Conservation (phyloP, 345 rosid species). For the Syzygium aromaticum region DNA sequence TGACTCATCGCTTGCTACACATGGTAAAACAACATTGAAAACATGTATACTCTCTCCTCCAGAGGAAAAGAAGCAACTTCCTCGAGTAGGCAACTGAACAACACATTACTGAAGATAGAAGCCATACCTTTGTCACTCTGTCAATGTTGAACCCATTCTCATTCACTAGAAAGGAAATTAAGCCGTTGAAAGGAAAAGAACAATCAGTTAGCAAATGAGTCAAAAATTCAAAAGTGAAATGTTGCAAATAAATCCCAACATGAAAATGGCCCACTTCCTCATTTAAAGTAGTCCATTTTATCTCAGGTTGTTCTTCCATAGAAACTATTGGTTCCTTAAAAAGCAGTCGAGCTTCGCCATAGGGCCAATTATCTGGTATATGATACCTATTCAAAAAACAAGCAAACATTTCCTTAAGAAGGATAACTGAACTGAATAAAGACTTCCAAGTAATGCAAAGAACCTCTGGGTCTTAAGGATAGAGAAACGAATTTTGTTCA, state of each 20-base stretch:
- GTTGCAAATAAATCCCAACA: neutral
- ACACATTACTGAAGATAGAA: neutral
- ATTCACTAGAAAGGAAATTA: conserved; percentile 52
- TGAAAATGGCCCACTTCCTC: conserved; percentile 48
- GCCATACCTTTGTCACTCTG: conserved; percentile 68
- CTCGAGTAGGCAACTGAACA: neutral
- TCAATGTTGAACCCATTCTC: conserved; percentile 90
- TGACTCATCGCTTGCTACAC: conserved; percentile 58
- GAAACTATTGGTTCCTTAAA: conserved; percentile 73
- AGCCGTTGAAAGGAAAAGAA: conserved; percentile 2
- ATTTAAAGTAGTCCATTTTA: conserved; percentile 78
- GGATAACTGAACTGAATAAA: neutral
- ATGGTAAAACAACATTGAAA: neutral
- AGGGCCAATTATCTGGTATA: conserved; percentile 83
- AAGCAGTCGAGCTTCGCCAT: conserved; percentile 59
- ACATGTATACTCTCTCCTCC: neutral
- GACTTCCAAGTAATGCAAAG: neutral
- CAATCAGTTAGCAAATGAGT: neutral
- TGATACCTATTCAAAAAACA: conserved; percentile 41
- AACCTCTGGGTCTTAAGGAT: neutral
- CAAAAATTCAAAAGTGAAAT: neutral
- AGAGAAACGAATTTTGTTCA: neutral
- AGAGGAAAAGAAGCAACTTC: neutral
- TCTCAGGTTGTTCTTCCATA: conserved; percentile 51
- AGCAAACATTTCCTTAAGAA: neutral